These are phyloP conservation scores for Claviceps paspali DNA, from an alignment of 2,329 filamentous ascomycete species.

Conservation along the genomic window DNA sequence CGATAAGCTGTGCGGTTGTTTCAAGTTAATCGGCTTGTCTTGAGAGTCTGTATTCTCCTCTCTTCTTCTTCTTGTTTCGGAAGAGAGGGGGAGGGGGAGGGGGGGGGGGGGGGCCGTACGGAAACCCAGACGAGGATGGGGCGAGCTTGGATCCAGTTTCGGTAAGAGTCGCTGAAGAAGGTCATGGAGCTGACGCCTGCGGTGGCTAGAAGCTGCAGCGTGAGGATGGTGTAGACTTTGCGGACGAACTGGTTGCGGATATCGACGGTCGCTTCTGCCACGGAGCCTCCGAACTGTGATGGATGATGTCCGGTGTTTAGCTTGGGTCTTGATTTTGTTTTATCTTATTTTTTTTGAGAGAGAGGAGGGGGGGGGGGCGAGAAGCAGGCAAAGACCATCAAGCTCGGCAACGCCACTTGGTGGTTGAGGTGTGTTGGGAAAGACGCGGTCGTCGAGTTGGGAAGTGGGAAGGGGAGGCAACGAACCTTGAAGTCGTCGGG, in stretches of 20 bases:
- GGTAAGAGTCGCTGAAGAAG: slow-evolving; percentile 72
- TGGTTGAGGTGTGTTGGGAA: background rate
- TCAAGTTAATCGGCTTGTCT: background rate
- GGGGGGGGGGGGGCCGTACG: slow-evolving; percentile 24
- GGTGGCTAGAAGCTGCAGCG: slow-evolving; percentile 81
- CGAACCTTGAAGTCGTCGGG: slow-evolving; percentile 91
- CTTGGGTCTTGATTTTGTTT: background rate
- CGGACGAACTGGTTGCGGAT: slow-evolving; percentile 94
- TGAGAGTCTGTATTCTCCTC: background rate
- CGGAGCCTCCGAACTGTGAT: slow-evolving; percentile 73
- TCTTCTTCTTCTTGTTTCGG: background rate
- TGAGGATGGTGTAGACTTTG: slow-evolving; percentile 96
- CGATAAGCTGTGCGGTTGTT: slow-evolving; percentile 42
- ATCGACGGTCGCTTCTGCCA: slow-evolving; percentile 84
- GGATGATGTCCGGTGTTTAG: too few relatives aligned
- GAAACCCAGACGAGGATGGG: slow-evolving; percentile 76
- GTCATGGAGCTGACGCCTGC: slow-evolving; percentile 66
- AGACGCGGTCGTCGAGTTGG: background rate
- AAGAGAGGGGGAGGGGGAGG: background rate
- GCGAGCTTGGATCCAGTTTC: slow-evolving; percentile 72
- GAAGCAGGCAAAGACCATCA: too few relatives aligned
- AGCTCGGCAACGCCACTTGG: background rate
- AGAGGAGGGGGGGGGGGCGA: too few relatives aligned
- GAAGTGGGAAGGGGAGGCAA: too few relatives aligned
- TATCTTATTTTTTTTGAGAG: background rate